Percentiles rank a stretch among this genome's conserved stretches.
Evolutionary conservation across 2,329 filamentous ascomycete genomes (phyloP).

Genomic region (Lachnellula cervina): DNA sequence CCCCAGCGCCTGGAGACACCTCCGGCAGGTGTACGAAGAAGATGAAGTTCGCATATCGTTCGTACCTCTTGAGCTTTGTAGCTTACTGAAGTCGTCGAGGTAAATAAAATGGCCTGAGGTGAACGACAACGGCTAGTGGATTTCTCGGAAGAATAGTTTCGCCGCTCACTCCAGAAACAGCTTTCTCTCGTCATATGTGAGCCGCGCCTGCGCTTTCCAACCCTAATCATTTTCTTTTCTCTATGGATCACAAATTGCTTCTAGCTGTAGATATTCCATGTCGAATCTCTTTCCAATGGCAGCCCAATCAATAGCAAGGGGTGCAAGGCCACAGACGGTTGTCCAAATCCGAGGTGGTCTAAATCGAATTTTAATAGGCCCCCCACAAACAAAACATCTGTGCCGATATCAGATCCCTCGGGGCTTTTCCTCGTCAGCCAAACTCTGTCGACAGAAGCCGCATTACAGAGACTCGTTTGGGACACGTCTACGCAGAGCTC

Average conservation of each 20-base stretch:
- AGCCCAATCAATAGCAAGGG: conserved; percentile 5
- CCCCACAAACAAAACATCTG: conserved; percentile 11
- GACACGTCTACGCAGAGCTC: conserved; percentile 49
- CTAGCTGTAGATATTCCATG: background rate
- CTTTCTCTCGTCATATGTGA: no score
- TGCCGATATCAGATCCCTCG: conserved; percentile 20
- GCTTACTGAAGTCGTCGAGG: background rate
- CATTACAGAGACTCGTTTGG: conserved; percentile 31
- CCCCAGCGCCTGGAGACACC: conserved; percentile 28
- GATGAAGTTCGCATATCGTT: background rate
- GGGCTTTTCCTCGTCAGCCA: conserved; percentile 26
- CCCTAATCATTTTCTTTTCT: background rate
- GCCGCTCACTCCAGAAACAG: no score
- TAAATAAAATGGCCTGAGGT: background rate
- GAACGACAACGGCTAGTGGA: no score
- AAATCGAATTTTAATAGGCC: conserved; percentile 5
- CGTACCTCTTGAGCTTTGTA: background rate
- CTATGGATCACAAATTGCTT: conserved; percentile 2
- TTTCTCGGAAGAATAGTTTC: no score
- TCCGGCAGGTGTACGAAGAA: conserved; percentile 28
- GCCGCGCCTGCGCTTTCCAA: no score
- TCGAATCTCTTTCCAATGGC: conserved; percentile 1
- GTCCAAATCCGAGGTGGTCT: conserved; percentile 4
- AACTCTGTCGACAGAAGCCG: conserved; percentile 17
- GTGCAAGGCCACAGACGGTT: conserved; percentile 11